Evolutionary conservation across 768 basidiomycete species (phyloP).

Genomic region (Fomitopsis serialis): DNA sequence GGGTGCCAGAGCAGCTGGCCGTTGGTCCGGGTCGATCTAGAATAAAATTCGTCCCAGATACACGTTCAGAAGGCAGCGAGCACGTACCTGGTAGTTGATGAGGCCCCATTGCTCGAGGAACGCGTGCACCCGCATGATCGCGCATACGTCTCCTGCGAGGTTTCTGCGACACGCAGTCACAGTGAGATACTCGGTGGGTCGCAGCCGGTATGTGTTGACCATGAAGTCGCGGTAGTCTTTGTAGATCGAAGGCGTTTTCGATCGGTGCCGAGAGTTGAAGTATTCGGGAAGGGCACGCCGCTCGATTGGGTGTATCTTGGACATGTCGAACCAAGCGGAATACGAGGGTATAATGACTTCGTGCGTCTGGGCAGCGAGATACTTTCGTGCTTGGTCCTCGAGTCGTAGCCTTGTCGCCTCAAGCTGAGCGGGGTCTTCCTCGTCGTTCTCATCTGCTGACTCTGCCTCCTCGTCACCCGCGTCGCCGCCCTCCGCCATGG

Average conservation of each 20-base stretch:
- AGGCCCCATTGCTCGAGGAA: slow-evolving; percentile 99
- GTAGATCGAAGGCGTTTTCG: slow-evolving; percentile 95
- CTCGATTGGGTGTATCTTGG: slow-evolving; percentile 89
- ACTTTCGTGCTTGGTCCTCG: slow-evolving; percentile 87
- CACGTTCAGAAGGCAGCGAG: slow-evolving; percentile 3
- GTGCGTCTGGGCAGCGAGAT: slow-evolving; percentile 95
- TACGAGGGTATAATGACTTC: slow-evolving; percentile 97
- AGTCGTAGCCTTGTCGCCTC: slow-evolving; percentile 75
- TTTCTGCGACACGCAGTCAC: slow-evolving; percentile 96
- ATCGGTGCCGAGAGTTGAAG: slow-evolving; percentile 92
- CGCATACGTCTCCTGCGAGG: slow-evolving; percentile 96
- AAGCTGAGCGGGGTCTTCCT: slow-evolving; percentile 79
- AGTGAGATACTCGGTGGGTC: slow-evolving; percentile 93
- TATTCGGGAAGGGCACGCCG: slow-evolving; percentile 92
- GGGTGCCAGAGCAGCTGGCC: slow-evolving; percentile 90
- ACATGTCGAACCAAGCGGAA: slow-evolving; percentile 97
- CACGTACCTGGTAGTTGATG: slow-evolving; percentile 92
- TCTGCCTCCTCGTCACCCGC: slow-evolving; percentile 79
- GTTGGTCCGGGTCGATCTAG: slow-evolving; percentile 94
- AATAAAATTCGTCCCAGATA: background rate
- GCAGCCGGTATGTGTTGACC: slow-evolving; percentile 95
- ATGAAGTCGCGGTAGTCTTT: slow-evolving; percentile 99
- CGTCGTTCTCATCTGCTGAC: slow-evolving; percentile 77
- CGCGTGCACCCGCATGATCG: slow-evolving; percentile 97
- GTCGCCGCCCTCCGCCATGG: slow-evolving; percentile 75